Base-by-base conservation (phyloP, 192 early-diverging fungal species). In the Gryganskiella cystojenkinii region DNA sequence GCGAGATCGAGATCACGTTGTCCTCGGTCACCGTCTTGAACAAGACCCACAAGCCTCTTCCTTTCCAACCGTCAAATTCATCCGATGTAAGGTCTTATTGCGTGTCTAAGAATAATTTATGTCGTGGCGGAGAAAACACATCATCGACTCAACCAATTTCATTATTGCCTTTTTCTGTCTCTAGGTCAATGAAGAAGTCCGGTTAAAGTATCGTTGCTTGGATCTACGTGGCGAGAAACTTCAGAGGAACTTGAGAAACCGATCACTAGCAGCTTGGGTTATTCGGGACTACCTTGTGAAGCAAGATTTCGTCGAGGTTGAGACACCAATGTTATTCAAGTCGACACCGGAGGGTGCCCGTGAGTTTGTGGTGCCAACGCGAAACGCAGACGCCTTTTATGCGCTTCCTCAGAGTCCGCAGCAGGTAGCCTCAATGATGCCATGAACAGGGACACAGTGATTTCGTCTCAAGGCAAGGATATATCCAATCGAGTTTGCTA, bases 351-450 rank as follows among this genome's bases (percentile, higher is more conserved):
- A 98, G 70, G 96, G 96, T 15, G 95, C 96, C 3, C 82, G 96
- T 13, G 96, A 98, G 80, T 98, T 94, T 67, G 82, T 98, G n/a
- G 96, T 98, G 1, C 96, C 96, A 5, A 98, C 96, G 9, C 82
- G 95, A 35, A 82, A 85, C 33, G 70, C 73, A 27, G 92, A 91
- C 30, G 56, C 76, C 22, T 96, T 95, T 63, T 98, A 95, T 61
- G 95, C 96, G 0, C 84, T 98, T 24, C 90, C 96, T 14, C 96
- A 98, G 68, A 93, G 91, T 68, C 96, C 96, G 31, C 96, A 98
- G 67, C 92, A 93, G 81, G 90, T 87, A 87, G 45, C 15, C 44
- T 10, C 19, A 4, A 24, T 8, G 10, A 31, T 54, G 15, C 30
- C 17, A 1, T 14, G n/a, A 8, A 1, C 28, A 3, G 13, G 47